Evolutionary conservation across 176 grass and related monocot genomes (phyloP).

Genomic region (Cenchrus fungigraminus): DNA sequence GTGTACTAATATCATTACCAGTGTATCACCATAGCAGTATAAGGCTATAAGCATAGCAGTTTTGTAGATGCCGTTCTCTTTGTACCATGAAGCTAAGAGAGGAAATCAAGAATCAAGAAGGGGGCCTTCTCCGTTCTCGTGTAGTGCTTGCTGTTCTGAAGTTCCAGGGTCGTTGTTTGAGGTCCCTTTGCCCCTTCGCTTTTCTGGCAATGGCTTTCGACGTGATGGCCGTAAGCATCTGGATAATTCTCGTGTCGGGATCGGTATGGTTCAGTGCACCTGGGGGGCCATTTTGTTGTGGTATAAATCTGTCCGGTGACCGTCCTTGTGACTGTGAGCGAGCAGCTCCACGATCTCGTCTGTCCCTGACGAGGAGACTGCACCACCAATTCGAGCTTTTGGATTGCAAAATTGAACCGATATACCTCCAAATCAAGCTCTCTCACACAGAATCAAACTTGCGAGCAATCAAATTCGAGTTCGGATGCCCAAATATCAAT

Average conservation of each 20-base stretch:
- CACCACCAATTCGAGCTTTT: too few species aligned
- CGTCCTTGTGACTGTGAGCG: too few species aligned
- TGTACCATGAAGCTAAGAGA: neutral
- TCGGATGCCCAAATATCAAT: too few species aligned
- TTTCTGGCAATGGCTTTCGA: neutral
- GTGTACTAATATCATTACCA: neutral
- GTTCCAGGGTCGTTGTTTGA: neutral
- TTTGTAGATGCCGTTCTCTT: neutral
- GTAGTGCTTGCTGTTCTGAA: neutral
- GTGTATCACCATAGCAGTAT: conserved; percentile 2
- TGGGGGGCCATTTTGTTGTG: neutral
- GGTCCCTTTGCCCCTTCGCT: neutral
- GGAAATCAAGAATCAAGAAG: neutral
- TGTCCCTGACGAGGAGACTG: too few species aligned
- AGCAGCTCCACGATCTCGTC: too few species aligned
- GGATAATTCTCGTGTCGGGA: conserved; percentile 17
- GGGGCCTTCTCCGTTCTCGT: neutral
- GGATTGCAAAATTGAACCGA: too few species aligned
- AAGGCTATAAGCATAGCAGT: conserved; percentile 15
- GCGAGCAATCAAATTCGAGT: too few species aligned
- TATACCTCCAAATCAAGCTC: too few species aligned
- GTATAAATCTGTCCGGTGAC: neutral
- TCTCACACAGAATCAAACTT: too few species aligned
- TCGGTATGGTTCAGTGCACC: neutral
- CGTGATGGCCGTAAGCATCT: neutral